Conservation (phyloP, 2,329 filamentous ascomycete species). For the Anthostomella pinea region DNA sequence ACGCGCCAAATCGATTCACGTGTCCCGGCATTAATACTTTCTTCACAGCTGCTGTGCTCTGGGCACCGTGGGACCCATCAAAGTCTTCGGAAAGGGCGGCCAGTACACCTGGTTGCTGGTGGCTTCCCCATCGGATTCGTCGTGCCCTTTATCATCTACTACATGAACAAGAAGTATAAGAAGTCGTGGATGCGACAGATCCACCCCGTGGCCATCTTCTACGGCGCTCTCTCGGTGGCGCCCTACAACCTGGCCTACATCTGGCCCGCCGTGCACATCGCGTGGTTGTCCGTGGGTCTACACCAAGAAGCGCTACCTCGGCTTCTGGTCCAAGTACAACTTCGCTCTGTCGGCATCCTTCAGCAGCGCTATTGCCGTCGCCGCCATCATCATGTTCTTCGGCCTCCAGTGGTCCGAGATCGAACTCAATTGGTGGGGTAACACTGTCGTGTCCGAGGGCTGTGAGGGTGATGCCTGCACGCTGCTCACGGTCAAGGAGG, state of each 20-base stretch:
- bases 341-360: slow-evolving; percentile 27
- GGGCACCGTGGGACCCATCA: slow-evolving; percentile 38
- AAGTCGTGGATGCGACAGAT: slow-evolving; percentile 25
- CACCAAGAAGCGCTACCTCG: slow-evolving; percentile 22
- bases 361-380: slow-evolving; percentile 24
- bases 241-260: slow-evolving; percentile 46
- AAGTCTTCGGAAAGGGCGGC: slow-evolving; percentile 36
- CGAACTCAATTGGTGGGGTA: slow-evolving; percentile 45
- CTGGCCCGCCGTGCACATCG: slow-evolving; percentile 46
- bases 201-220: slow-evolving; percentile 28
- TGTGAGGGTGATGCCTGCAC: slow-evolving; percentile 42
- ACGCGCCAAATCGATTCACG: slow-evolving; percentile 47
- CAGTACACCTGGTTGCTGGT: slow-evolving; percentile 34
- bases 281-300: slow-evolving; percentile 46
- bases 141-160: slow-evolving; percentile 31
- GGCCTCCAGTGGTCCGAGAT: slow-evolving; percentile 22
- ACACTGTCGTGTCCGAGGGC: slow-evolving; percentile 38
- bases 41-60: slow-evolving; percentile 49
- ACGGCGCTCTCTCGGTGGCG: slow-evolving; percentile 20
- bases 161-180: slow-evolving; percentile 24
- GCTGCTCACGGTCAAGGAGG: slow-evolving; percentile 31
- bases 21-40: slow-evolving; percentile 54
- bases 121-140: slow-evolving; percentile 35
- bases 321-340: slow-evolving; percentile 29
- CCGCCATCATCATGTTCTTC: slow-evolving; percentile 28